phyloP scores from a whole-genome alignment of 192 early-diverging fungal species.

The Backusella liffmaniae region DNA sequence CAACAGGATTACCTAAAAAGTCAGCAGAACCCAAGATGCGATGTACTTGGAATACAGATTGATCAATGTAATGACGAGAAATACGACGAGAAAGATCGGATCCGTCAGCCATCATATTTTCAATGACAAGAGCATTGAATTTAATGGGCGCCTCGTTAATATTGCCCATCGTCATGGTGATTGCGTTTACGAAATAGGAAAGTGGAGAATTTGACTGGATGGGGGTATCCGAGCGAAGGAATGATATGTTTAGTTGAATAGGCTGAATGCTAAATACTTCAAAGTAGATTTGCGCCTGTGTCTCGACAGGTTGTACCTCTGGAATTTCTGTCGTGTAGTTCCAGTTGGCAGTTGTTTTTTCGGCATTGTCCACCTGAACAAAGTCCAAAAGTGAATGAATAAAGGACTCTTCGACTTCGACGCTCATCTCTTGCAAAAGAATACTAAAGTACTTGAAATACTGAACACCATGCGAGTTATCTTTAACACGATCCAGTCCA shows the following conservation, averaged over 20 bases:
- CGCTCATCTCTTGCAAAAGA: slow-evolving; percentile 88
- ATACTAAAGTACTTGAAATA: slow-evolving; percentile 95
- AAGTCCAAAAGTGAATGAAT: slow-evolving; percentile 85
- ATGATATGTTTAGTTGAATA: slow-evolving; percentile 93
- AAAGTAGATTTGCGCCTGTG: slow-evolving; percentile 84
- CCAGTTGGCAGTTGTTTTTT: slow-evolving; percentile 30
- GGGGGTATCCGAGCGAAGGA: slow-evolving; percentile 76
- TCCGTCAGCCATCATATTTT: slow-evolving; percentile 81
- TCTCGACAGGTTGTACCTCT: slow-evolving; percentile 66
- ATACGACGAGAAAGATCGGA: slow-evolving; percentile 77
- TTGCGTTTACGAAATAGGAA: slow-evolving; percentile 73
- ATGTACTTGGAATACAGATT: slow-evolving; percentile 85
- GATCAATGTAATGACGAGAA: slow-evolving; percentile 84
- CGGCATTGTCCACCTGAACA: slow-evolving; percentile 74
- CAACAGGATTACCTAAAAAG: slow-evolving; percentile 96
- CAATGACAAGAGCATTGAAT: slow-evolving; percentile 85
- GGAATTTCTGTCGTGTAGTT: slow-evolving; percentile 65
- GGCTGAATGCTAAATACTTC: slow-evolving; percentile 93
- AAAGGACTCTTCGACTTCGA: slow-evolving; percentile 95
- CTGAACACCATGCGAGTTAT: slow-evolving; percentile 90
- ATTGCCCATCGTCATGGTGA: slow-evolving; percentile 97
- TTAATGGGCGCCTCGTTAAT: slow-evolving; percentile 91
- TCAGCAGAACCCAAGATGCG: slow-evolving; percentile 92
- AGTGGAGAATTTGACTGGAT: slow-evolving; percentile 47
- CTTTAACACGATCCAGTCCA: slow-evolving; percentile 86